phyloP scores from a whole-genome alignment of 2,329 filamentous ascomycete species.

The Aureobasidium sp. region DNA sequence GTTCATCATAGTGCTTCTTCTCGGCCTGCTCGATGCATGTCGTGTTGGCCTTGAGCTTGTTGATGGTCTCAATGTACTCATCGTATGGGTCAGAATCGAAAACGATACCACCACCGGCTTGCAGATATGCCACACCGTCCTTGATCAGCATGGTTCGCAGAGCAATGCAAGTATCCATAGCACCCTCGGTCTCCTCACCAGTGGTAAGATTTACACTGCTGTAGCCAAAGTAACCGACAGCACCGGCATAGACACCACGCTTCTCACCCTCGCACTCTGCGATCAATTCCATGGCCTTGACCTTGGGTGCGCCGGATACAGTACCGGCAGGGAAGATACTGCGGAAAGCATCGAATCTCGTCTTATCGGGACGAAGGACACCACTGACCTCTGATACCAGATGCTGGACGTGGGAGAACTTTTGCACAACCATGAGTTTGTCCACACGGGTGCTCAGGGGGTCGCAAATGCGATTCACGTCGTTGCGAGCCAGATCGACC shows the following conservation, averaged over 20 bases:
- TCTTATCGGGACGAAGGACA: slow-evolving; percentile 71
- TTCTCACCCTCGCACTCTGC: slow-evolving; percentile 91
- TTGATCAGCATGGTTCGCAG: slow-evolving; percentile 92
- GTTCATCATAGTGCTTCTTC: slow-evolving; percentile 50
- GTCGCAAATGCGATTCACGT: slow-evolving; percentile 92
- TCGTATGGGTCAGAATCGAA: slow-evolving; percentile 87
- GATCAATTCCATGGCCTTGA: slow-evolving; percentile 94
- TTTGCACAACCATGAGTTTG: slow-evolving; percentile 85
- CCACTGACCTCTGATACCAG: slow-evolving; percentile 93
- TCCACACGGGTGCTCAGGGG: slow-evolving; percentile 84
- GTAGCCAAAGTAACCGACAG: slow-evolving; percentile 95
- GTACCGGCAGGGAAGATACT: slow-evolving; percentile 94
- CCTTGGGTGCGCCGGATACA: slow-evolving; percentile 90
- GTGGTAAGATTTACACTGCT: slow-evolving; percentile 50
- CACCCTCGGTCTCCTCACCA: slow-evolving; percentile 61
- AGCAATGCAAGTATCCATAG: slow-evolving; percentile 81
- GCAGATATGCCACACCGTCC: slow-evolving; percentile 83
- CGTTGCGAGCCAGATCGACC: slow-evolving; percentile 90
- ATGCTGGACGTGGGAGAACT: slow-evolving; percentile 96
- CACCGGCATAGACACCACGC: slow-evolving; percentile 88
- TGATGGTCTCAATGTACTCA: slow-evolving; percentile 94
- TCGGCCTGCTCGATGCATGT: slow-evolving; percentile 80
- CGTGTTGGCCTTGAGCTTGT: slow-evolving; percentile 89
- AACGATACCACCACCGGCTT: slow-evolving; percentile 81
- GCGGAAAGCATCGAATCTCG: slow-evolving; percentile 89